phyloP scores from a whole-genome alignment of 371 early-diverging fungal genomes.

The Smittium mucronatum region DNA sequence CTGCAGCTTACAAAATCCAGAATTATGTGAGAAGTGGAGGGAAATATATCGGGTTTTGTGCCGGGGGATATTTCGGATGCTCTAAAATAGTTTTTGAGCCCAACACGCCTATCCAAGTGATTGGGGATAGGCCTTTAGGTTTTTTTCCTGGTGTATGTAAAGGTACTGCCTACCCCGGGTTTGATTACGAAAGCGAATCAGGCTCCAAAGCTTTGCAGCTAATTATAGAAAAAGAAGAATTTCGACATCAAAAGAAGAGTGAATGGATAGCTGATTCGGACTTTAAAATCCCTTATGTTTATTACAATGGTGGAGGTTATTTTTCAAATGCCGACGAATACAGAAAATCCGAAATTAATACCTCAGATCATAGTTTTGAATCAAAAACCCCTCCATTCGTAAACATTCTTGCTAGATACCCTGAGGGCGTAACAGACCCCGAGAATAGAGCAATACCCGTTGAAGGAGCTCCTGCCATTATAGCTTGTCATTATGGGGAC shows the following conservation, averaged over 20 bases:
- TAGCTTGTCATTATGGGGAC: slow-evolving; percentile 43
- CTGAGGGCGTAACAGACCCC: slow-evolving; percentile 30
- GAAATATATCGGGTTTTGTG: slow-evolving; percentile 81
- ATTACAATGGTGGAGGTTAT: slow-evolving; percentile 71
- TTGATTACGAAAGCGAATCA: slow-evolving; percentile 61
- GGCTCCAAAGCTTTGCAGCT: slow-evolving; percentile 52
- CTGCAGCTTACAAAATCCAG: slow-evolving; percentile 43
- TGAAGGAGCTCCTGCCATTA: slow-evolving; percentile 15
- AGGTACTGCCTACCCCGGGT: slow-evolving; percentile 65
- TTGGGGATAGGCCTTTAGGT: slow-evolving; percentile 54
- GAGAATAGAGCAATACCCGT: slow-evolving; percentile 12
- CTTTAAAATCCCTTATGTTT: slow-evolving; percentile 27
- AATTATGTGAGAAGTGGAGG: slow-evolving; percentile 72
- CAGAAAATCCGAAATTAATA: neutral
- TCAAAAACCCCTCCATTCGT: slow-evolving; percentile 13
- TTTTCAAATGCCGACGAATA: slow-evolving; percentile 41
- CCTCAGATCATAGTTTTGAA: neutral
- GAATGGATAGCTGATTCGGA: slow-evolving; percentile 11
- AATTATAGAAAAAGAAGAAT: slow-evolving; percentile 21
- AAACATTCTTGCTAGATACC: slow-evolving; percentile 47
- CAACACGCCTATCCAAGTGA: slow-evolving; percentile 46
- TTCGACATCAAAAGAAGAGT: slow-evolving; percentile 11
- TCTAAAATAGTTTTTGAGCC: slow-evolving; percentile 62
- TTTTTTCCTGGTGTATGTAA: slow-evolving; percentile 58
- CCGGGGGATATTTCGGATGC: slow-evolving; percentile 80